Evolutionary conservation across 495 filamentous ascomycete genomes (phyloP), one percentile per base, ranked within the genome.

Genomic region (Aspergillus steynii): DNA sequence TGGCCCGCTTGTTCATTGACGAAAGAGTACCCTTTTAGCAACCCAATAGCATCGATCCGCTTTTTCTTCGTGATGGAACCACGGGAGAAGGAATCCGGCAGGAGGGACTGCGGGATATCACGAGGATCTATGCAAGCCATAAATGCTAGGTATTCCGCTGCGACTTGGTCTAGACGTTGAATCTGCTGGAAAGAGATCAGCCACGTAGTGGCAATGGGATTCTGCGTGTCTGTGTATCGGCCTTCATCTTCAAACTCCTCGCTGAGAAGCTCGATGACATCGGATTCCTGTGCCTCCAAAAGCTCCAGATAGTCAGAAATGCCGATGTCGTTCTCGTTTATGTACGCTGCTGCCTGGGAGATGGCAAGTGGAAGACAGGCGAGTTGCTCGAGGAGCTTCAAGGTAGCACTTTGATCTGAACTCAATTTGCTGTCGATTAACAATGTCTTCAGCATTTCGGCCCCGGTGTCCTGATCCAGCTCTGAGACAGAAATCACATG

Each of bases 191-290:
- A 83, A 0, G 83, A 84, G 0, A 83, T 77, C 0, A 80, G 68
- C 83, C 81, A 87, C 0, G 84, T 88, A 0, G 71, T 74, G 2
- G 80, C 82, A 0, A 87, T 73, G 4, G 85, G 74, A 58, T 85
- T 86, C 20, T 77, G 68, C 15, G 64, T 71, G 5, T 69, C 72
- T 4, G 37, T 45, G 58, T 84, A 82, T 54, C 80, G 65, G 8
- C 71, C 64, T 5, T 74, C 61, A 34, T 84, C 80, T 5, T 74
- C 69, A 55, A 84, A 87, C 4, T 84, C 82, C 65, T 75, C 63
- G 57, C 78, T 82, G 10, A 86, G 62, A 5, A 85, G 65, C 25
- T 71, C 67, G 8, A 79, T 66, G 2, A 63, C 62, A 14, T 77
- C 70, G 37, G 77, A 55, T 27, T 83, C 76, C 12, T 75, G 73